Conservation (phyloP, 345 rosid genomes). For the Theobroma cacao region DNA sequence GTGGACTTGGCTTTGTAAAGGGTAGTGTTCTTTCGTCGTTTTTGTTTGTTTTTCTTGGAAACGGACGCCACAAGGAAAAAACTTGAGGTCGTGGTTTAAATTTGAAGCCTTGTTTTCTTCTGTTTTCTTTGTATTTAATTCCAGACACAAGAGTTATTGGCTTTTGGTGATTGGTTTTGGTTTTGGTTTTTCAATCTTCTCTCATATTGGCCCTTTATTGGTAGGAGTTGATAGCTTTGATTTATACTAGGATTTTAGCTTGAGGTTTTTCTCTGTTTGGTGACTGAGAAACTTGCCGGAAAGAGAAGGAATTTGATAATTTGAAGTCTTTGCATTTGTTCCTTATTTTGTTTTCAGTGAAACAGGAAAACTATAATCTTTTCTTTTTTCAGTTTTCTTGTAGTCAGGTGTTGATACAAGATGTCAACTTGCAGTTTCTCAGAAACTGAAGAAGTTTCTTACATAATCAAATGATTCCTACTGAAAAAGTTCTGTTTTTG, state of each 20-base stretch:
- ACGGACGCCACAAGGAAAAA: neutral
- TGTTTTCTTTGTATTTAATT: slow-evolving; percentile 7
- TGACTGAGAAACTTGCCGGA: neutral
- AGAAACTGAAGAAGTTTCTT: neutral
- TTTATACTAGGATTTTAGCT: neutral
- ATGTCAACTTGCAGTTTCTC: neutral
- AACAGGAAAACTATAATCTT: neutral
- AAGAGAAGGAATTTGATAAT: neutral
- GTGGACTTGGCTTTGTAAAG: neutral
- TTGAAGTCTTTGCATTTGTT: neutral
- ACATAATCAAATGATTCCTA: neutral
- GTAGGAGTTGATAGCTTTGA: neutral
- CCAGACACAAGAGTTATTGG: neutral
- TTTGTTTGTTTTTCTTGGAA: slow-evolving; percentile 2
- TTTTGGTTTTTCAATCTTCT: neutral
- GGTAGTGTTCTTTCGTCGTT: neutral
- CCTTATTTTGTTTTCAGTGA: neutral
- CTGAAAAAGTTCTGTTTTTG: neutral
- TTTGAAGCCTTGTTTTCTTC: neutral
- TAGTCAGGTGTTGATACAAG: neutral
- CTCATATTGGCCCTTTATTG: neutral
- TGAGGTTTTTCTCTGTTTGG: neutral
- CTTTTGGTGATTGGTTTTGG: neutral
- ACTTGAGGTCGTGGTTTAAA: slow-evolving; percentile 10
- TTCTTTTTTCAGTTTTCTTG: neutral